Base-by-base conservation (phyloP, 139 green algal species). In the Trebouxia sp. region DNA sequence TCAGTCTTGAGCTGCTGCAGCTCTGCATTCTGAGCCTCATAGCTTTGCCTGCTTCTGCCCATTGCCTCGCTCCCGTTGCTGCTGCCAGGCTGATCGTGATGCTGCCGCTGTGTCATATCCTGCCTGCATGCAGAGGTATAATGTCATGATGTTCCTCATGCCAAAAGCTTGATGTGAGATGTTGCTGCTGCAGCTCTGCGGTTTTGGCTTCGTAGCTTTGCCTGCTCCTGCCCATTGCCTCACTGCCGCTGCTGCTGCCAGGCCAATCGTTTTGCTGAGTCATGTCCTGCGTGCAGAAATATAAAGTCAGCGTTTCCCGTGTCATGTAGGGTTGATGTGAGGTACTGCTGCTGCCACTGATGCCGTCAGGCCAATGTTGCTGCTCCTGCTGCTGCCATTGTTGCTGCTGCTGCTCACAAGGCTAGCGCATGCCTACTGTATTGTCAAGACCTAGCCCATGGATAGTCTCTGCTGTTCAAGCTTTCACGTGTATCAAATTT, bases 1-100 rank as follows among this genome's bases (percentile, higher is more conserved):
- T 70, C 20, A 24, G 58, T n/a, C 47, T 79, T 53, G n/a, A 66
- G 15, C 30, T 65, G 42, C 47, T 65, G 45, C 47, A 79, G 42
- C 47, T 65, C 74, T 9, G 20, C 74, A 28, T n/a, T n/a, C 17
- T 65, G 47, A 22, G 47, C 74, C 3, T 32, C 74, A 7, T 5
- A 41, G 15, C 30, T 4, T 26, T 11, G 47, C 30, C 28, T 50
- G n/a, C n/a, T 48, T 11, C 43, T 14, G 30, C 47, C 28, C n/a
- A 22, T 14, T 24, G n/a, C 17, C 45, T 53, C 17, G 12, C 28
- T 79, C 28, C 74, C 45, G n/a, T 15, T 26, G n/a, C 30, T 66
- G 45, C 30, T 65, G 15, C 11, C 35, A 5, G 65, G 65, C 28
- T 32, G 11, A n/a, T 26, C 38, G 12, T 65, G 30, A n/a, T 55